These are phyloP conservation scores for Lactarius evosmus DNA, from an alignment of 768 basidiomycete species.

Conservation along the genomic window DNA sequence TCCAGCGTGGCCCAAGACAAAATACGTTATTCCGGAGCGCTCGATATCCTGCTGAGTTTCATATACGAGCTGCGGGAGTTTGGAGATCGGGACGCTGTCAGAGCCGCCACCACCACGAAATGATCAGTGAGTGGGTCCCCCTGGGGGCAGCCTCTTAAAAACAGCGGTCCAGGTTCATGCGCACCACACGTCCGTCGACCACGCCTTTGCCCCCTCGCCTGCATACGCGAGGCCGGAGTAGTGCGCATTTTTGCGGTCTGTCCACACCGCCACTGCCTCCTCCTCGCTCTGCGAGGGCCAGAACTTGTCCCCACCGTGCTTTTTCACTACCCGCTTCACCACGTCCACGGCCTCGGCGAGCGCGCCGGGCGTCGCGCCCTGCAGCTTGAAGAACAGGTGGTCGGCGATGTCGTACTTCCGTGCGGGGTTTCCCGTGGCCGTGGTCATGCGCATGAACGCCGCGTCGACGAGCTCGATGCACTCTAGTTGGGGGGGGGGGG, in stretches of 20 bases:
- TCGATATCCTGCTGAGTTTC: conserved; percentile 72
- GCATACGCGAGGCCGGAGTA: conserved; percentile 52
- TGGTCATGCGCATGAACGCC: conserved; percentile 60
- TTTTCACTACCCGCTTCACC: conserved; percentile 54
- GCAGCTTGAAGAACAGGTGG: conserved; percentile 84
- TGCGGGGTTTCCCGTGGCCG: conserved; percentile 47
- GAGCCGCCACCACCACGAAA: too few species aligned
- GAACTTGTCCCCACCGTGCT: conserved; percentile 66
- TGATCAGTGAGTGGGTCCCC: too few species aligned
- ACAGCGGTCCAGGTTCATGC: too few species aligned
- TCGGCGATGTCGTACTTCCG: conserved; percentile 39
- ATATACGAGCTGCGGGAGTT: conserved; percentile 57
- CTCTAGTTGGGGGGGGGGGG: conserved; percentile 45
- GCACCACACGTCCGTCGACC: conserved; percentile 78
- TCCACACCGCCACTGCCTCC: conserved; percentile 74
- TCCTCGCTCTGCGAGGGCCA: conserved; percentile 57
- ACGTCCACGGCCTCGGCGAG: conserved; percentile 60
- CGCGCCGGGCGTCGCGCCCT: conserved; percentile 59
- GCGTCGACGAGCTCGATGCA: conserved; percentile 83
- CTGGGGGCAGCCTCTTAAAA: too few species aligned
- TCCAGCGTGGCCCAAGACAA: conserved; percentile 74
- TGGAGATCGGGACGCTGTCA: conserved; percentile 65
- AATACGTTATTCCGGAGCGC: conserved; percentile 52
- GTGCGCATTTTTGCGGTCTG: conserved; percentile 64
- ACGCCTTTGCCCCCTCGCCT: conserved; percentile 53